Base-by-base conservation (phyloP, 495 filamentous ascomycete species). In the Penicillium argentinense region DNA sequence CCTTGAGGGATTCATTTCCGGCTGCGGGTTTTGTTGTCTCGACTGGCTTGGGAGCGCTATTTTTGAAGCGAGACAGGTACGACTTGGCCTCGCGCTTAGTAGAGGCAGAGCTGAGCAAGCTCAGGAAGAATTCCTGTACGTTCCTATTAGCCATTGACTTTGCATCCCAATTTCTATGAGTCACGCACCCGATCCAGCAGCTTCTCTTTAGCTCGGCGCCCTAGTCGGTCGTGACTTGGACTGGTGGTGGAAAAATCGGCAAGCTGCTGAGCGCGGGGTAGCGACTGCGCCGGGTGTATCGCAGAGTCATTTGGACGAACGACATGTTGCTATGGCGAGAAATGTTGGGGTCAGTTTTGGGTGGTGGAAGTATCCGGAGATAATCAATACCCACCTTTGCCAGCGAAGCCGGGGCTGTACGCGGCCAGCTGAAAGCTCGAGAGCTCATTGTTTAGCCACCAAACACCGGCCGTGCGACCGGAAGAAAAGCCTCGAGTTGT, bases 71-170 rank as follows among this genome's bases (percentile, higher is more conserved):
- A 44, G 89, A 81, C 7, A 97, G 73, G 57, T 96, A 97, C 7
- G 86, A 82, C 64, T 85, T 89, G 33, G 91, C 92, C 67, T 97
- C 91, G 42, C 91, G 83, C 65, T 88, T 92, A 1, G 92, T 96
- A 2, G 90, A 83, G 4, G 89, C 86, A 9, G 91, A 88, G 54
- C 80, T 85, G 16, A 97, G 73, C 5, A 96, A 76, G 21, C 88
- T 90, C 8, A 92, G 75, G 53, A 90, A 85, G 52, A 93, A 84
- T 66, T 92, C 87, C 89, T 93, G 11, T 14, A 30, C 2, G 4
- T 5, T 38, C 9, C 12, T 3, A 36, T 36, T 6, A 36, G 17
- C 14, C 0, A 19, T 36, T 36, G 8, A 6, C 7, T 19, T 1
- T 36, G 34, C 26, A 26, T 47, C 33, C 2, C 3, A 12, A 18